These are phyloP conservation scores for Monilinia aucupariae DNA, from an alignment of 2,329 filamentous ascomycete species.

Conservation along the genomic window DNA sequence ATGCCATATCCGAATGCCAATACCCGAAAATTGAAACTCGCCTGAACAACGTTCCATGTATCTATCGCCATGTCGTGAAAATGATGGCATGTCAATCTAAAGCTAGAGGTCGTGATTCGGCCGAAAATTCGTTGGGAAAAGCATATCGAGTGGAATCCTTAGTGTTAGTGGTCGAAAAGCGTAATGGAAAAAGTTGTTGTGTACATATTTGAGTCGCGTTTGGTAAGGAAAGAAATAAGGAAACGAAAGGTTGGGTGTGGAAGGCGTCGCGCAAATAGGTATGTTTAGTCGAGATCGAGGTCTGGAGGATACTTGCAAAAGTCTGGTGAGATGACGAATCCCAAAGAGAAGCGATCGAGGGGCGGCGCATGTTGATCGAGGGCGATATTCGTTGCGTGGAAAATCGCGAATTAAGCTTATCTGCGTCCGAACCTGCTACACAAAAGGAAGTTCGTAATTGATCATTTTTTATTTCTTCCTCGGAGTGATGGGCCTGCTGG, in stretches of 20 bases:
- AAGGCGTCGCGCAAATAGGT: conserved; percentile 27
- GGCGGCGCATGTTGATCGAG: conserved; percentile 22
- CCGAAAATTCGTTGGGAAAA: conserved; percentile 12
- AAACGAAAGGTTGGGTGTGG: conserved; percentile 15
- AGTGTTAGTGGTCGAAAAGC: conserved; percentile 15
- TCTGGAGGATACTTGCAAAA: conserved; percentile 22
- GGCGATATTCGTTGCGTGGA: conserved; percentile 29
- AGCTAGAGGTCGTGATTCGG: conserved; percentile 11
- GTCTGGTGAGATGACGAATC: conserved; percentile 21
- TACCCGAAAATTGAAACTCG: conserved; percentile 10
- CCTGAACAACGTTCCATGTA: conserved; percentile 14
- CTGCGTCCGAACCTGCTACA: conserved; percentile 92
- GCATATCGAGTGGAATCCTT: conserved; percentile 7
- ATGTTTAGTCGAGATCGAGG: conserved; percentile 31
- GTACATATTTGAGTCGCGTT: conserved; percentile 15
- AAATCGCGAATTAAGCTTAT: conserved; percentile 49
- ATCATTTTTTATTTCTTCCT: conserved; percentile 64
- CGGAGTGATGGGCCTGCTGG: conserved; percentile 61
- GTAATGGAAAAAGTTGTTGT: conserved; percentile 12
- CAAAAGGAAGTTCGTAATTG: conserved; percentile 63
- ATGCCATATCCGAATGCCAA: conserved; percentile 10
- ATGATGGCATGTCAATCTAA: conserved; percentile 15
- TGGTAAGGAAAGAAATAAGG: conserved; percentile 10
- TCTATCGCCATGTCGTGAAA: conserved; percentile 17
- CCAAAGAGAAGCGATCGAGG: conserved; percentile 20